These are phyloP conservation scores for Rhodotorula sp. DNA, from an alignment of 1,284 basidiomycete species.

Conservation along the genomic window DNA sequence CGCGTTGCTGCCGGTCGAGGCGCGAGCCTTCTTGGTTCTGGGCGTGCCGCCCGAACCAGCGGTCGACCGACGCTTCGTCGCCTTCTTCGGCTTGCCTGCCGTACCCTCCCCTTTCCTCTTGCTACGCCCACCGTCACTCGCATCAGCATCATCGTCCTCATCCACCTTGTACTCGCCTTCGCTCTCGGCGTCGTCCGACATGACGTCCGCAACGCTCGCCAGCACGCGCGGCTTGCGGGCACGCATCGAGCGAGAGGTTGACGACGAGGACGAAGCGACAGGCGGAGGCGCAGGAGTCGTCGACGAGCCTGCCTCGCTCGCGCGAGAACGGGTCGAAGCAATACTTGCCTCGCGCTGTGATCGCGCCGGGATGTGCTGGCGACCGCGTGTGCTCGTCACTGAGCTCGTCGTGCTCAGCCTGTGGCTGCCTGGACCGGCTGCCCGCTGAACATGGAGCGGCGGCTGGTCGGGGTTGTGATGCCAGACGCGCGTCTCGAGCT, in stretches of 20 bases:
- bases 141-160: constrained; percentile 9
- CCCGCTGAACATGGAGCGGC: constrained; percentile 24
- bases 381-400: constrained; percentile 18
- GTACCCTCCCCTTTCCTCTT: constrained; percentile 3
- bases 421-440: constrained; percentile 21
- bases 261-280: background rate
- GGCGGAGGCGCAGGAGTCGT: background rate
- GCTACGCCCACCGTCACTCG: background rate
- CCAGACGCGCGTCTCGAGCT: constrained; percentile 28
- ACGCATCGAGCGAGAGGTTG: constrained; percentile 17
- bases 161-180: constrained; percentile 23
- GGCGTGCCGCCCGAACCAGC: background rate
- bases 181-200: constrained; percentile 14
- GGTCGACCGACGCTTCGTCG: background rate
- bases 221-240: constrained; percentile 20
- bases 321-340: constrained; percentile 11
- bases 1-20: background rate
- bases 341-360: constrained; percentile 26
- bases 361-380: constrained; percentile 16
- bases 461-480: constrained; percentile 22
- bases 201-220: background rate
- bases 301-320: constrained; percentile 17
- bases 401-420: constrained; percentile 22
- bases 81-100: constrained; percentile 9
- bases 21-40: constrained; percentile 25